Conservation (phyloP, 108 stramenopile species). For the Cyclotella sp. region DNA sequence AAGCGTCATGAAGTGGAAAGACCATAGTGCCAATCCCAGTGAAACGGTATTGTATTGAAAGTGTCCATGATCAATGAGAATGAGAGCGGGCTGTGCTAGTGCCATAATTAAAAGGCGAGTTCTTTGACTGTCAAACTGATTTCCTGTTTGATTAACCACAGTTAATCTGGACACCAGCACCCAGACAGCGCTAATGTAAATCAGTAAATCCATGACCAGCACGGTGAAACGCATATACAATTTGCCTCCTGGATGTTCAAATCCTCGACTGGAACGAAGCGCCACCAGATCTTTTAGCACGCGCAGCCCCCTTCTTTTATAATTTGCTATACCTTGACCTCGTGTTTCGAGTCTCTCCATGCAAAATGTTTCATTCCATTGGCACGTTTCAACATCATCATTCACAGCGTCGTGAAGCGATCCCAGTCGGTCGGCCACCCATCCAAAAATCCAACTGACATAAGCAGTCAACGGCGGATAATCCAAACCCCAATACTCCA, state of each 20-base stretch:
- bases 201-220: conserved; percentile 62
- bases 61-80: conserved; percentile 96
- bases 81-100: conserved; percentile 77
- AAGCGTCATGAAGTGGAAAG: conserved; percentile 65
- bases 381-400: conserved; percentile 5
- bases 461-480: conserved; percentile 96
- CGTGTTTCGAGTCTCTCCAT: background rate
- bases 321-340: background rate
- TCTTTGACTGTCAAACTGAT: background rate
- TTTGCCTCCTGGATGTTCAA: conserved; percentile 80
- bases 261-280: conserved; percentile 79
- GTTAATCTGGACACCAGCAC: conserved; percentile 22
- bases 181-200: conserved; percentile 69
- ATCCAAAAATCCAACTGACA: conserved; percentile 72
- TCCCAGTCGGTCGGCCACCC: conserved; percentile 60
- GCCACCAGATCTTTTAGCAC: conserved; percentile 52
- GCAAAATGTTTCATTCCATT: background rate
- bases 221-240: conserved; percentile 87
- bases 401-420: conserved; percentile 31
- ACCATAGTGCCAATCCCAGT: conserved; percentile 82
- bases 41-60: conserved; percentile 97
- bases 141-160: background rate
- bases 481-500: conserved; percentile 95
- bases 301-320: conserved; percentile 24
- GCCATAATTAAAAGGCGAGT: conserved; percentile 41